Conservation (phyloP, 768 basidiomycete species). For the Grammothele lineata region DNA sequence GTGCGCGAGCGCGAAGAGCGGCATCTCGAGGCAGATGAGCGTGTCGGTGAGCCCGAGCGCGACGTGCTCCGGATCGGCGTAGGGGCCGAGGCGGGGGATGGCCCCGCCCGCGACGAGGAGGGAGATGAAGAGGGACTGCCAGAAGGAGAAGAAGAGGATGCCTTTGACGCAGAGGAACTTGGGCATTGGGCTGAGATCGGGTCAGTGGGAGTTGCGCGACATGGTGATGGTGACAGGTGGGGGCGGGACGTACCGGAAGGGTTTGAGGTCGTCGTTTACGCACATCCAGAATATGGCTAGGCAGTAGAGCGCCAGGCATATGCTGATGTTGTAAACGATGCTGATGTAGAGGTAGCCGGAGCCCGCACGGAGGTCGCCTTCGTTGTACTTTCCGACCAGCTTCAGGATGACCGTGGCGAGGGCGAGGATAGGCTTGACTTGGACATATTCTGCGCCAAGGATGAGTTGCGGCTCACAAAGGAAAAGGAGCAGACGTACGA, state of each 20-base stretch:
- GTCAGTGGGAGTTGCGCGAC: neutral
- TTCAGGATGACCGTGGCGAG: conserved; percentile 83
- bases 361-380: conserved; percentile 78
- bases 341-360: conserved; percentile 93
- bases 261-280: conserved; percentile 82
- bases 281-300: conserved; percentile 97
- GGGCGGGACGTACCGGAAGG: conserved; percentile 61
- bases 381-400: conserved; percentile 79
- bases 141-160: conserved; percentile 97
- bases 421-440: conserved; percentile 90
- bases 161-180: conserved; percentile 99
- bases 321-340: conserved; percentile 79
- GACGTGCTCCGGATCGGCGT: conserved; percentile 85
- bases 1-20: conserved; percentile 92
- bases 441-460: conserved; percentile 78
- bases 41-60: conserved; percentile 87
- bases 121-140: conserved; percentile 88
- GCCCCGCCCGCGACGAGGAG: conserved; percentile 79
- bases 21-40: conserved; percentile 96
- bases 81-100: conserved; percentile 79
- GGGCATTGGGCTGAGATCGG: conserved; percentile 66
- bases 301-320: conserved; percentile 80
- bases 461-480: neutral
- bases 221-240: neutral
- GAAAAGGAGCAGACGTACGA: neutral